phyloP scores from a whole-genome alignment of 208 protist genomes.

The Trypanosoma vivax region DNA sequence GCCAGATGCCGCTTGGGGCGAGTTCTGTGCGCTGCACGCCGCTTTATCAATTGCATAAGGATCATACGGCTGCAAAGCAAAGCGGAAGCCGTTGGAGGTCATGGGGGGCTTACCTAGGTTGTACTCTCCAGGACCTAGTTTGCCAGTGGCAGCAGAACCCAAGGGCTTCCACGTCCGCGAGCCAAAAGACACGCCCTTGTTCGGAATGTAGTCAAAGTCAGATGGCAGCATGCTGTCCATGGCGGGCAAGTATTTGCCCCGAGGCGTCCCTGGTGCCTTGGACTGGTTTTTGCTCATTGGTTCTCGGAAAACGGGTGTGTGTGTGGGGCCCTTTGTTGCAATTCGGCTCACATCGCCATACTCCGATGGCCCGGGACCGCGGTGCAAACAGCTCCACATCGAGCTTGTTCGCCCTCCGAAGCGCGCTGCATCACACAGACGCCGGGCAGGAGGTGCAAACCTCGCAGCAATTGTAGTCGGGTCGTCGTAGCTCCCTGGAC shows the following conservation, averaged over 20 bases:
- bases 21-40: neutral
- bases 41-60: neutral
- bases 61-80: slow-evolving; percentile 23
- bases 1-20: neutral
- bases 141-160: neutral
- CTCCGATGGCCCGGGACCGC: slow-evolving; percentile 44
- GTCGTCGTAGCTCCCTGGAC: slow-evolving; percentile 72
- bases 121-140: slow-evolving; percentile 8
- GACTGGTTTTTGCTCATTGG: slow-evolving; percentile 2
- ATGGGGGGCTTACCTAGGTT: slow-evolving; percentile 12
- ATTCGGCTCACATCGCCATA: slow-evolving; percentile 44
- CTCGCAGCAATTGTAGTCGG: slow-evolving; percentile 61
- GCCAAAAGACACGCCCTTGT: slow-evolving; percentile 59
- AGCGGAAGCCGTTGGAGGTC: slow-evolving; percentile 16
- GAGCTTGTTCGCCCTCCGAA: slow-evolving; percentile 46
- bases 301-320: slow-evolving; percentile 38
- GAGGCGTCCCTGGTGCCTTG: neutral
- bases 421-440: slow-evolving; percentile 34
- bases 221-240: slow-evolving; percentile 37
- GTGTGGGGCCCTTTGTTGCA: slow-evolving; percentile 37
- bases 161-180: neutral
- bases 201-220: slow-evolving; percentile 74
- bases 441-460: slow-evolving; percentile 12
- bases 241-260: too few species aligned
- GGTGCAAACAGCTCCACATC: slow-evolving; percentile 13